Conservation (phyloP, 306 rosid species). For the Cicer pinnatifidum region DNA sequence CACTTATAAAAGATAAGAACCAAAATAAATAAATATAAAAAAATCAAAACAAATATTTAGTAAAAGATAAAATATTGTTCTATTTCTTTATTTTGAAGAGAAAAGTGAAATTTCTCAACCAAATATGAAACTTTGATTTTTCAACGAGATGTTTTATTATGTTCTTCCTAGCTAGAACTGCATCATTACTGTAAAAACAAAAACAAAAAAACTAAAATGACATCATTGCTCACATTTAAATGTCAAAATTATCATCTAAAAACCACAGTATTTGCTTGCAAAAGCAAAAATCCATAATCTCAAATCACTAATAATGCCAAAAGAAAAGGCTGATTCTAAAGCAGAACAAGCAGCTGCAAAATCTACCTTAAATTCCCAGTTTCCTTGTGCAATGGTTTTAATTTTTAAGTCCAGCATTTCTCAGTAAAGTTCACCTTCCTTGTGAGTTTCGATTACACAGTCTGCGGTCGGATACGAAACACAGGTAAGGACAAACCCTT, state of each 20-base stretch:
- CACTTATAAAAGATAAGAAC: no score
- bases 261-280: slow-evolving; percentile 34
- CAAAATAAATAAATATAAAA: no score
- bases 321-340: slow-evolving; percentile 9
- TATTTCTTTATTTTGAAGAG: background rate
- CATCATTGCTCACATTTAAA: slow-evolving; percentile 16
- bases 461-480: slow-evolving; percentile 76
- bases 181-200: no score
- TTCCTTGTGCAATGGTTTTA: slow-evolving; percentile 26
- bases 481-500: slow-evolving; percentile 68
- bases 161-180: background rate
- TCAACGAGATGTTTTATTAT: background rate
- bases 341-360: slow-evolving; percentile 39
- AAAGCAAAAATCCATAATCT: slow-evolving; percentile 37
- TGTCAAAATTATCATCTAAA: slow-evolving; percentile 23
- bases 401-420: slow-evolving; percentile 12
- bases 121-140: background rate
- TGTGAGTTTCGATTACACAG: slow-evolving; percentile 77
- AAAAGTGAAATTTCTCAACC: background rate
- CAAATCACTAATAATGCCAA: slow-evolving; percentile 38
- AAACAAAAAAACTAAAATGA: background rate
- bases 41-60: no score
- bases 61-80: no score
- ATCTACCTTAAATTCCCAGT: slow-evolving; percentile 27
- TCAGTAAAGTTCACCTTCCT: slow-evolving; percentile 76